Conservation (phyloP, 306 rosid genomes). For the Luffa acutangula region DNA sequence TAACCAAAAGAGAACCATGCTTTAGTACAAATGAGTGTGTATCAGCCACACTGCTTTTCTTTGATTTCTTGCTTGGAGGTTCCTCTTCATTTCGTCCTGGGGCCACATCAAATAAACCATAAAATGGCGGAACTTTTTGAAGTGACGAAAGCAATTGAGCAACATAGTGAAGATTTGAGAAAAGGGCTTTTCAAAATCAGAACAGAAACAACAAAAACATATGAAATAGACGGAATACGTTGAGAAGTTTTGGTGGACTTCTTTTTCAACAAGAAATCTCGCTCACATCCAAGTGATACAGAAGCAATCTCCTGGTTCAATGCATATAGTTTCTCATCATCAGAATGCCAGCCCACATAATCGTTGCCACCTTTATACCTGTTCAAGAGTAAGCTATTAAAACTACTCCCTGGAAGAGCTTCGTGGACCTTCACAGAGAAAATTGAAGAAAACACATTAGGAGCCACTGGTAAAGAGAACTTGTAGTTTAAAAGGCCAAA, state of each 20-base stretch:
- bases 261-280: slow-evolving; percentile 76
- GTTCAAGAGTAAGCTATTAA: slow-evolving; percentile 80
- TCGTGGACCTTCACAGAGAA: slow-evolving; percentile 54
- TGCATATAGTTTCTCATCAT: slow-evolving; percentile 85
- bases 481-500: neutral
- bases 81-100: slow-evolving; percentile 36
- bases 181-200: neutral
- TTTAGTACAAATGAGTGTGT: slow-evolving; percentile 57
- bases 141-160: neutral
- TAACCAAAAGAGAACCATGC: slow-evolving; percentile 85
- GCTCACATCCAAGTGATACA: slow-evolving; percentile 73
- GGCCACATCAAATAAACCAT: neutral
- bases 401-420: slow-evolving; percentile 82
- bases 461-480: neutral
- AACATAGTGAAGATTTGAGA: neutral
- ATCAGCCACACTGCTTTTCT: slow-evolving; percentile 35
- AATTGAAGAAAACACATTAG: neutral
- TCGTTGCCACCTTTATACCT: slow-evolving; percentile 83
- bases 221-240: slow-evolving; percentile 25
- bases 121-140: neutral
- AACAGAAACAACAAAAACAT: neutral
- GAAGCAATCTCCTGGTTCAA: slow-evolving; percentile 81
- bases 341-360: slow-evolving; percentile 92
- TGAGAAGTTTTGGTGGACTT: slow-evolving; percentile 33
- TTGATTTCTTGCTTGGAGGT: slow-evolving; percentile 49